Evolutionary conservation across 1,139 yeast species (phyloP).

Genomic region (Lodderomyces orthopsilosis): DNA sequence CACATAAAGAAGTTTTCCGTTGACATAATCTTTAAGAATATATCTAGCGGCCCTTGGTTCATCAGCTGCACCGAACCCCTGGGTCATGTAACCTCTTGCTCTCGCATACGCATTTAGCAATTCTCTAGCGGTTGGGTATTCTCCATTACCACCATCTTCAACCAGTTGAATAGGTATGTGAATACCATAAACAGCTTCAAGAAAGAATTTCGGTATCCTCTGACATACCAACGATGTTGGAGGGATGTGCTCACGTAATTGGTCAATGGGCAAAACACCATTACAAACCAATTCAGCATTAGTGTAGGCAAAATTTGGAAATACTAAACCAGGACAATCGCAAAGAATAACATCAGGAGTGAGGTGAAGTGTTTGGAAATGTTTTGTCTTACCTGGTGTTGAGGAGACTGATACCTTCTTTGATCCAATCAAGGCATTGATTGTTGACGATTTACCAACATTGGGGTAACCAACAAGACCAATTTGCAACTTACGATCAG

Average conservation of each 20-base stretch:
- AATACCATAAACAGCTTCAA: slow-evolving; percentile 94
- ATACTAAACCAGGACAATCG: slow-evolving; percentile 99
- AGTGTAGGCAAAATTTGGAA: slow-evolving; percentile 96
- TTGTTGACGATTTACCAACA: slow-evolving; percentile 96
- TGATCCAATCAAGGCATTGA: slow-evolving; percentile 92
- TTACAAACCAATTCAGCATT: slow-evolving; percentile 96
- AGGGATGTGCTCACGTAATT: slow-evolving; percentile 89
- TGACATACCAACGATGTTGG: slow-evolving; percentile 84
- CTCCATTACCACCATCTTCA: slow-evolving; percentile 87
- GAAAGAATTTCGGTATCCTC: slow-evolving; percentile 80
- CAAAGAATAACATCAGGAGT: slow-evolving; percentile 83
- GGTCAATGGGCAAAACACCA: slow-evolving; percentile 98
- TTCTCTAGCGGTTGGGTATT: slow-evolving; percentile 83
- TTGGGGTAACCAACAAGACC: slow-evolving; percentile 97
- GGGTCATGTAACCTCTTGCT: slow-evolving; percentile 97
- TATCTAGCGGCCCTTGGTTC: slow-evolving; percentile 94
- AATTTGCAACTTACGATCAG: slow-evolving; percentile 71
- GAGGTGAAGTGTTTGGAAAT: slow-evolving; percentile 92
- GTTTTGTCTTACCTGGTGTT: slow-evolving; percentile 98
- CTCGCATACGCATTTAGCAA: slow-evolving; percentile 89
- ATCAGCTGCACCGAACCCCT: slow-evolving; percentile 96
- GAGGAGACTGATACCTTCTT: slow-evolving; percentile 96
- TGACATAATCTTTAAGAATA: slow-evolving; percentile 90
- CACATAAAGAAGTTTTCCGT: slow-evolving; percentile 80
- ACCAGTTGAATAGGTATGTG: slow-evolving; percentile 70